Conservation (phyloP, 1,284 basidiomycete species). For the Heterobasidion occidentale region DNA sequence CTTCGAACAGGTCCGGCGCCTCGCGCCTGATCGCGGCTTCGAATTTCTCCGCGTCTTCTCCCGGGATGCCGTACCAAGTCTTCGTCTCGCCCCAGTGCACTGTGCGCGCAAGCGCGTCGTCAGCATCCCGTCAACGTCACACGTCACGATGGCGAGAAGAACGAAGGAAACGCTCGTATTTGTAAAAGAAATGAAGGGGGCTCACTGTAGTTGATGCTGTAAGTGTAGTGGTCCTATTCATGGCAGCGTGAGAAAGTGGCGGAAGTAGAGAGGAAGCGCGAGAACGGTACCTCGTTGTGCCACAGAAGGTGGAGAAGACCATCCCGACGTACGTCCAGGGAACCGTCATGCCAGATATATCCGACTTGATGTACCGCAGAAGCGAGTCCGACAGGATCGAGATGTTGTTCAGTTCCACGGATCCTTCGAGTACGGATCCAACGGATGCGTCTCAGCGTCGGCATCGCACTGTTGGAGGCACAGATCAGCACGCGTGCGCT, state of each 20-base stretch:
- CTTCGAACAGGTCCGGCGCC: constrained; percentile 98
- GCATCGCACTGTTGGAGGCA: constrained; percentile 67
- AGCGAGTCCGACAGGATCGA: constrained; percentile 86
- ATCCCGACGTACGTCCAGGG: constrained; percentile 99
- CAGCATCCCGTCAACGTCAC: neutral
- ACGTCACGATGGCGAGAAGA: too few relatives aligned
- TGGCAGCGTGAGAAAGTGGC: neutral
- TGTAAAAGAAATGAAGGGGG: constrained; percentile 3
- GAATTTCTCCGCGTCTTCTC: constrained; percentile 89
- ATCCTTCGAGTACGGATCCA: constrained; percentile 82
- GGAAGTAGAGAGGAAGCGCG: constrained; percentile 6
- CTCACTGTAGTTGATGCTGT: constrained; percentile 91
- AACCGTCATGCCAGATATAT: constrained; percentile 99
- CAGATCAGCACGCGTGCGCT: neutral
- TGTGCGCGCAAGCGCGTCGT: constrained; percentile 22
- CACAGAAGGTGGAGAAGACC: constrained; percentile 99
- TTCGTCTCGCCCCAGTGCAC: constrained; percentile 99
- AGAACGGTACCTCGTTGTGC: constrained; percentile 88
- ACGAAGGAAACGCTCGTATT: neutral
- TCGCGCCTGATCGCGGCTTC: constrained; percentile 93
- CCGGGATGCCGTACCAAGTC: constrained; percentile 99
- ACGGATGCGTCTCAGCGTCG: constrained; percentile 87
- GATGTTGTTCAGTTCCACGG: constrained; percentile 99
- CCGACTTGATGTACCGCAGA: constrained; percentile 91
- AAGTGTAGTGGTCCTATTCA: constrained; percentile 90